Evolutionary conservation across 192 early-diverging fungal species (phyloP), one percentile per base, ranked within the genome.

Genomic region (Mortierella antarctica): DNA sequence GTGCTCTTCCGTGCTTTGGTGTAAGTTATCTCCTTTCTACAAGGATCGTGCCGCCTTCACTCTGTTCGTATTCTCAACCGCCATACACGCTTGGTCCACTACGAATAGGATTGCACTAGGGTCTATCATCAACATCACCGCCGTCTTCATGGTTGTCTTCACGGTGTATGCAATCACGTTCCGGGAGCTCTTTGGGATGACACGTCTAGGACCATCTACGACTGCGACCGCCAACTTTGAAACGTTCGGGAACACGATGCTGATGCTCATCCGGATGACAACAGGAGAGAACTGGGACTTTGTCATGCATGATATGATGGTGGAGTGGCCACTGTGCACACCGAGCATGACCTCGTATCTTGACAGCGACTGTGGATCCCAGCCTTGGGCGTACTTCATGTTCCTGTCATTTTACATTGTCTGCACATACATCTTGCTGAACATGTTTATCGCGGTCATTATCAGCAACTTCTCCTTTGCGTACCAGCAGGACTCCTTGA

Each of bases 221-320:
- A 81, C 64, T 7, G 71, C 77, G 11, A 67, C 87, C 49, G 80
- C 88, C 17, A 90, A 90, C 54, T 90, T 90, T 59, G 77, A 83
- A 21, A 61, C 71, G 6, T 90, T 85, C 65, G 71, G 74, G 41
- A 85, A 77, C 47, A 82, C 89, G 0, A 78, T 90, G 80, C 47
- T 86, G 20, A 86, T 84, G 20, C 77, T 90, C 15, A 67, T 87
- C 13, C 83, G 89, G 41, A 87, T 84, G 68, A 87, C 87, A 2
- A 90, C 86, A 14, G 89, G 89, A 12, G 89, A 90, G 62, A 85
- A 83, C 12, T 90, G 89, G 89, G 89, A 90, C 59, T 71, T 83
- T 49, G 83, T 89, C 6, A 90, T 90, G 88, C 88, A 89, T 57
- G 88, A 90, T 71, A 88, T 84, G 71, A 74, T 86, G 45, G 74